Base-by-base conservation (phyloP, 306 rosid species). In the Pyrus pyrifolia region DNA sequence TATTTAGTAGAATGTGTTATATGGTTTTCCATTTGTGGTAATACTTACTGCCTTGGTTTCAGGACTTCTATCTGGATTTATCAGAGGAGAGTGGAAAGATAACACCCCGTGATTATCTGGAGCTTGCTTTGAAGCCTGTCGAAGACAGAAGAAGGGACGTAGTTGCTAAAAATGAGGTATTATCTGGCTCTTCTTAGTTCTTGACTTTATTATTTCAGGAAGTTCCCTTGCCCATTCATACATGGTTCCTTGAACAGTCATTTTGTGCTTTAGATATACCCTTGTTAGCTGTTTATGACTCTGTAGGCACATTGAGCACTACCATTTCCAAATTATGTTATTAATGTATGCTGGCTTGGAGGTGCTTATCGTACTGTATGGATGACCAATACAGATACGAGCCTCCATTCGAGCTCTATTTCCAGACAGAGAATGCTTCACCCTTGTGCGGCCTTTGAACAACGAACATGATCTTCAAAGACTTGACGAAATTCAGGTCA, bases 381-480 rank as follows among this genome's bases (percentile, higher is more conserved):
- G 72, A 58, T 75, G 70, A 67, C 79, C 57, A 29, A 71, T 79
- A 68, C 81, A 96, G 99, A 96, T 96, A 81, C 93, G 99, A 14
- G 98, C 93, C 61, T 87, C 98, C 69, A 91, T 96, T 69, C 87
- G 95, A 78, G 97, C 98, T 83, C 83, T 96, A 64, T 96, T 96
- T 85, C 99, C 97, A 3, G 97, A 96, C 55, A 82, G 98, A 87
- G 99, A 96, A 73, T 96, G 99, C 80, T 92, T 92, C 90, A 87
- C 98, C 42, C 97, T 96, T 49, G 92, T 89, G 77, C 93, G 98
- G 62, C 99, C 99, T 73, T 83, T 96, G 83, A 89, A 92, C 82
- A 85, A 87, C 10, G 99, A 96, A 87, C 85, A 77, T 79, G 98
- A 92, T 67, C 97, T 92, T 12, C 99, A 88, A 81, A 79, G 91